Evolutionary conservation across 495 filamentous ascomycete species (phyloP).

Genomic region (Hypoxylon lenormandii): DNA sequence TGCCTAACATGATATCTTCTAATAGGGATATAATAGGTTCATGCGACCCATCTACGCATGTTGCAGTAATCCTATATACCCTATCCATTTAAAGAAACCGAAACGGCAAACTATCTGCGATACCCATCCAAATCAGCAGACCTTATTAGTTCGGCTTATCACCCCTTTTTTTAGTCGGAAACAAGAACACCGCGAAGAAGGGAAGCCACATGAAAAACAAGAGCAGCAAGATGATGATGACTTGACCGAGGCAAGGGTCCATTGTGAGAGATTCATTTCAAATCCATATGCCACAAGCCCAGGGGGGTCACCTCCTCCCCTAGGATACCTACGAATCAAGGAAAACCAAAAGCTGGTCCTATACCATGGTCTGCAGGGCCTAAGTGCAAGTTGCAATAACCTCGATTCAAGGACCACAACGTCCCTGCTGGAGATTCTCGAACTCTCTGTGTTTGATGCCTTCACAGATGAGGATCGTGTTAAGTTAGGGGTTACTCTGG

Average conservation of each 20-base stretch:
- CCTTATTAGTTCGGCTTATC: too few relatives aligned
- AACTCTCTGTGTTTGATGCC: neutral
- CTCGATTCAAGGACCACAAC: neutral
- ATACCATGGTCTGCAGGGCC: slow-evolving; percentile 1
- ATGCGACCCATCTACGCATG: slow-evolving; percentile 9
- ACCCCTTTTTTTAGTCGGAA: neutral
- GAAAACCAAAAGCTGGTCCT: slow-evolving; percentile 3
- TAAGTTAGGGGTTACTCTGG: slow-evolving; percentile 12
- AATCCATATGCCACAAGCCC: neutral
- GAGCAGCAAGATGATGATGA: too few relatives aligned
- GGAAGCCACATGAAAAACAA: too few relatives aligned
- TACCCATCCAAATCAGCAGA: neutral
- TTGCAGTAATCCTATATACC: neutral
- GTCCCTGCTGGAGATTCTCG: neutral
- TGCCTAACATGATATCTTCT: neutral
- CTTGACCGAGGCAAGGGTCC: too few relatives aligned
- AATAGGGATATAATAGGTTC: neutral
- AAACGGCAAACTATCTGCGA: neutral
- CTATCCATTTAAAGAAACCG: neutral
- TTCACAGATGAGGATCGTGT: slow-evolving; percentile 5
- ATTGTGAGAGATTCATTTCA: neutral
- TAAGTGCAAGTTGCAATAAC: neutral
- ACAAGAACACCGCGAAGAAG: neutral
- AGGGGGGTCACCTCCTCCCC: neutral
- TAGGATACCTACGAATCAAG: slow-evolving; percentile 11